Evolutionary conservation across 768 basidiomycete genomes (phyloP).

Genomic region (Leccinum obscurum): DNA sequence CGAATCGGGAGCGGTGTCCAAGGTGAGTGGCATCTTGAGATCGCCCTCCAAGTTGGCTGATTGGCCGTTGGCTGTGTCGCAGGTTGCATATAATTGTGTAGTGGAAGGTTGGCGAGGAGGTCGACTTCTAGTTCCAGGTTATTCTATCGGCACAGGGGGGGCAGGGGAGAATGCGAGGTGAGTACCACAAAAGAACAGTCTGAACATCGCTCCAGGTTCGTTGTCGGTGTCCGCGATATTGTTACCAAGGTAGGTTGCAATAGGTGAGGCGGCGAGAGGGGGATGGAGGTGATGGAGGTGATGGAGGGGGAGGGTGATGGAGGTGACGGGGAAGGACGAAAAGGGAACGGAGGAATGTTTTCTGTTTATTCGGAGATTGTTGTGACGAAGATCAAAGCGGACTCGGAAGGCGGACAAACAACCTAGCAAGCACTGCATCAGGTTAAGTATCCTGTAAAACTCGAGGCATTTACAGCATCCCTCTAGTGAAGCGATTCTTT

Average conservation of each 20-base stretch:
- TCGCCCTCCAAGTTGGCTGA: not conserved
- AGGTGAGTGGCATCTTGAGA: not conserved
- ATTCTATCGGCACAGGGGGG: not conserved
- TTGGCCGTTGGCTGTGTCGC: not conserved
- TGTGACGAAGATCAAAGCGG: constrained; percentile 14
- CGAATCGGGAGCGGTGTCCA: not conserved
- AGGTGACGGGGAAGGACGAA: not conserved
- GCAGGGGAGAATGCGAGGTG: not conserved
- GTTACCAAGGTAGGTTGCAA: not conserved
- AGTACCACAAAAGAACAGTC: constrained; percentile 1
- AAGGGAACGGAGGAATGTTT: constrained; percentile 1
- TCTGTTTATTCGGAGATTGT: constrained; percentile 14
- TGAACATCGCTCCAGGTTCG: not conserved
- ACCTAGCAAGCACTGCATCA: not conserved
- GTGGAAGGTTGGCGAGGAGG: not conserved
- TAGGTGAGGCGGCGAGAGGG: not conserved
- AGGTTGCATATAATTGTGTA: not conserved
- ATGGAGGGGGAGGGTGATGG: not conserved
- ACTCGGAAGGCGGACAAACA: constrained; percentile 7
- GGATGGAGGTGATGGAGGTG: not conserved
- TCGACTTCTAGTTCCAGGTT: not conserved
- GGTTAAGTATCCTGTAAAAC: constrained; percentile 1
- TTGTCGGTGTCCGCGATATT: not conserved
- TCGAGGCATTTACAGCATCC: not conserved
- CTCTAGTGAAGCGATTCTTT: not conserved